Evolutionary conservation across 2,329 filamentous ascomycete species (phyloP), one percentile per base, ranked within the genome.

Genomic region (Penicillium sumatraense): DNA sequence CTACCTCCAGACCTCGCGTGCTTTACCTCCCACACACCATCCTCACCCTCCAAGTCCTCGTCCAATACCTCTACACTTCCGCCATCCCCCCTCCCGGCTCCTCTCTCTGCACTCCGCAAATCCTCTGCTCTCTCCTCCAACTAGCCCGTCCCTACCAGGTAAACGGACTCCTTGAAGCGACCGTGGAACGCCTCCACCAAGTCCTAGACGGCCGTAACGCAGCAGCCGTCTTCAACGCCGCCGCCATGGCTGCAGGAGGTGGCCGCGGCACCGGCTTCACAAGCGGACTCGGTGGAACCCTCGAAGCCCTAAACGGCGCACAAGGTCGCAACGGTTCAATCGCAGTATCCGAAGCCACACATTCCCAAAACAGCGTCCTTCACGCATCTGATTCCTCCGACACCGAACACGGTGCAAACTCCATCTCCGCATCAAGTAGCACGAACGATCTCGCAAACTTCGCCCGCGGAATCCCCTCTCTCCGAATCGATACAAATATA

Each of bases 161-260:
- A 44, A 93, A 98, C 66, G 95, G 95, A 0, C 83, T 99, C 2
- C 80, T 98, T 1, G 95, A 99, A 76, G 91, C 91, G 0, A 91
- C 96, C 1, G 91, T 98, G 9, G 92, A 98, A 73, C 86, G 93
- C 7, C 81, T 99, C 0, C 95, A 99, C 68, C 84, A 90, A 26
- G 85, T 96, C 0, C 84, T 99, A 3, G 95, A 99, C 72, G 95
- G 91, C 45, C 85, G 93, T 44, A 99, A 98, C 64, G 93, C 95
- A 0, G 95, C 95, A 0, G 95, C 95, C 5, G 93, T 99, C 0
- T 99, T 99, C 80, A 99, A 99, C 63, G 95, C 95, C 0, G 95
- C 93, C 0, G 95, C 95, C 50, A 98, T 98, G 95, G 95, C 93
- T 0, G 95, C 95, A 1, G 95, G 95, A 10, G 93, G 95, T 23